phyloP scores from a whole-genome alignment of 371 early-diverging fungal species.

The Rhizomucor pusillus region DNA sequence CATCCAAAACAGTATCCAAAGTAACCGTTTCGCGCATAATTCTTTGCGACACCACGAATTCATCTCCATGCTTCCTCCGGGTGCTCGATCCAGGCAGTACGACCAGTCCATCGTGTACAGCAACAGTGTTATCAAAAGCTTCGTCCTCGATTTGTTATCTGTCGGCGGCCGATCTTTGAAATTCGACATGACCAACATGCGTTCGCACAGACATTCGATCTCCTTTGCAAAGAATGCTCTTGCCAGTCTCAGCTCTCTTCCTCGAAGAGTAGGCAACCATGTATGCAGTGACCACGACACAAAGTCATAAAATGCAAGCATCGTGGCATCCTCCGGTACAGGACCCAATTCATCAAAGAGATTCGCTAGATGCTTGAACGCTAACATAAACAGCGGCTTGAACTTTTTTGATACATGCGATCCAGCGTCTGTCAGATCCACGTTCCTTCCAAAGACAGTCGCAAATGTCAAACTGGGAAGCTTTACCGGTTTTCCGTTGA shows the following conservation, averaged over 20 bases:
- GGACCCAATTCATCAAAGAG: background rate
- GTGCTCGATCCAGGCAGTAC: background rate
- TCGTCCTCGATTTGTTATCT: background rate
- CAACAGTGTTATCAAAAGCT: background rate
- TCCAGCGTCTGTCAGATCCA: background rate
- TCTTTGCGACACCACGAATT: background rate
- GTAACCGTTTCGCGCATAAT: background rate
- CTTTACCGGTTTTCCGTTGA: background rate
- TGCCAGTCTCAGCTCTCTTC: background rate
- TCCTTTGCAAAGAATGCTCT: background rate
- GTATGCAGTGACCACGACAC: background rate
- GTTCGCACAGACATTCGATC: background rate
- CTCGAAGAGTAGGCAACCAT: background rate
- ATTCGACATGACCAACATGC: background rate
- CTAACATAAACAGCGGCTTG: background rate
- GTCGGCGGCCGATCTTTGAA: background rate
- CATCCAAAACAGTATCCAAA: slow-evolving; percentile 1
- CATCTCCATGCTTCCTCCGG: background rate
- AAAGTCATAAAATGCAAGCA: background rate
- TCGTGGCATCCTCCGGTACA: background rate
- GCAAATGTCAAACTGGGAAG: background rate
- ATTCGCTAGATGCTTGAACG: background rate
- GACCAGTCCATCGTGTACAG: background rate
- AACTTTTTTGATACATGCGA: background rate
- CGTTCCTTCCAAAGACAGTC: background rate